These are phyloP conservation scores for Pisolithus orientalis DNA, from an alignment of 768 basidiomycete species.

Conservation along the genomic window DNA sequence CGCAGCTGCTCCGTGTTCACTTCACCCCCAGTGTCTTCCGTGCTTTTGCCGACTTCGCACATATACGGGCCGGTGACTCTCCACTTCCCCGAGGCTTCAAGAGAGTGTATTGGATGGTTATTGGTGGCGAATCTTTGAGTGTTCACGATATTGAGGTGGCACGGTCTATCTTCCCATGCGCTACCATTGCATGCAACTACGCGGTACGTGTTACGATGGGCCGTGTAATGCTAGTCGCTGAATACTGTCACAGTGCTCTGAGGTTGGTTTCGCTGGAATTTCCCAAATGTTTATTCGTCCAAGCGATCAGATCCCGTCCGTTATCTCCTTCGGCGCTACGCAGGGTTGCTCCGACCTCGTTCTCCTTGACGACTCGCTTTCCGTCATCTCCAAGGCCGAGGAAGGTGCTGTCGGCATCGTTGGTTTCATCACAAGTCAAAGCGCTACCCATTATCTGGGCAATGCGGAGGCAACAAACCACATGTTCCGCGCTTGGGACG, in stretches of 20 bases:
- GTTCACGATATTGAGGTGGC: conserved; percentile 22
- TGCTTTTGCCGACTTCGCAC: conserved; percentile 23
- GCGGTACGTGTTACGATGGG: conserved; percentile 11
- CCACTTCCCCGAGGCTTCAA: conserved; percentile 15
- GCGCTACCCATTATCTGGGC: conserved; percentile 22
- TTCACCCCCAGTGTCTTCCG: conserved; percentile 26
- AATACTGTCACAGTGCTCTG: conserved; percentile 17
- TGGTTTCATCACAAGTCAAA: conserved; percentile 20
- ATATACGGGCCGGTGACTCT: conserved; percentile 14
- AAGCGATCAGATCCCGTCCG: conserved; percentile 17
- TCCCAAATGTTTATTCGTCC: conserved; percentile 26
- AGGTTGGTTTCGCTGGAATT: conserved; percentile 25
- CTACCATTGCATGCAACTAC: conserved; percentile 27
- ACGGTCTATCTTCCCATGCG: conserved; percentile 15
- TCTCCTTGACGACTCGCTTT: conserved; percentile 18
- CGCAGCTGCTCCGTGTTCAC: conserved; percentile 22
- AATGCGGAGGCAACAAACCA: conserved; percentile 22
- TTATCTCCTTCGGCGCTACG: conserved; percentile 21
- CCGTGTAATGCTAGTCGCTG: neutral
- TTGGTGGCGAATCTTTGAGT: conserved; percentile 24
- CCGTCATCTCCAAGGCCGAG: conserved; percentile 14
- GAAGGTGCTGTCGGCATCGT: conserved; percentile 23
- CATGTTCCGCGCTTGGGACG: conserved; percentile 23
- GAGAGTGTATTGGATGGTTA: conserved; percentile 28
- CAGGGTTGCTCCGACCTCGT: conserved; percentile 24